Percentiles rank a stretch among this genome's conserved stretches.
phyloP scores from a whole-genome alignment of 441 rosid genomes.

The Codiaeum variegatum region DNA sequence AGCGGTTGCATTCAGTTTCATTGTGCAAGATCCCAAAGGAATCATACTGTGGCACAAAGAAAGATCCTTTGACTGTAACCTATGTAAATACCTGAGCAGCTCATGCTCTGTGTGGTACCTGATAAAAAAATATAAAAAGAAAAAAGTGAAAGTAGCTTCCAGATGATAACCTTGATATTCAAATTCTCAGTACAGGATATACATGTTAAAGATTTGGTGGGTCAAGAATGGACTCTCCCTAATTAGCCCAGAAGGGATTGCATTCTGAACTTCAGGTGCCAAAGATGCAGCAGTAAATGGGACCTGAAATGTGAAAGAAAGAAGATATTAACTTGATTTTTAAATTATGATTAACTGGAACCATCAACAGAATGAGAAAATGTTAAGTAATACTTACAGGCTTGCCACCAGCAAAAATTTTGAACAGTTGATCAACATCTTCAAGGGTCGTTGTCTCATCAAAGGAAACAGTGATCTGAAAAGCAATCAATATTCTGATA shows the following conservation, averaged over 20 bases:
- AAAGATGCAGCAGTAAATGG: slow-evolving; percentile 80
- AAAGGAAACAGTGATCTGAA: slow-evolving; percentile 79
- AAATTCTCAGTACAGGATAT: slow-evolving; percentile 23
- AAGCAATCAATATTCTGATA: slow-evolving; percentile 28
- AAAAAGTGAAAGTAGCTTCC: slow-evolving; percentile 27
- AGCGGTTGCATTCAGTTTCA: slow-evolving; percentile 92
- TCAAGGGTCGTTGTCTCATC: slow-evolving; percentile 94
- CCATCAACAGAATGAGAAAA: slow-evolving; percentile 8
- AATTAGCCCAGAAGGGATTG: slow-evolving; percentile 61
- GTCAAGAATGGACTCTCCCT: slow-evolving; percentile 76
- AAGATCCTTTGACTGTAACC: slow-evolving; percentile 79
- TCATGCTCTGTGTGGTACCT: slow-evolving; percentile 96
- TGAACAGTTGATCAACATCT: slow-evolving; percentile 81
- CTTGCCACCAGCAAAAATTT: slow-evolving; percentile 72
- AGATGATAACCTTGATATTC: slow-evolving; percentile 17
- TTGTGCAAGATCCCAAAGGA: slow-evolving; percentile 94
- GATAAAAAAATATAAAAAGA: slow-evolving; percentile 21
- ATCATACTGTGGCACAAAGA: slow-evolving; percentile 98
- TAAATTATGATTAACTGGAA: background rate
- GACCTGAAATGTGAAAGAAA: slow-evolving; percentile 47
- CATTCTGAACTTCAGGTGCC: slow-evolving; percentile 69
- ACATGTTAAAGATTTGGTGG: slow-evolving; percentile 82
- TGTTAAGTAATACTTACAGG: slow-evolving; percentile 34
- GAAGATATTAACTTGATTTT: slow-evolving; percentile 1
- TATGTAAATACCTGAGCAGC: slow-evolving; percentile 75